phyloP scores from a whole-genome alignment of 495 filamentous ascomycete species.

The Evernia prunastri region DNA sequence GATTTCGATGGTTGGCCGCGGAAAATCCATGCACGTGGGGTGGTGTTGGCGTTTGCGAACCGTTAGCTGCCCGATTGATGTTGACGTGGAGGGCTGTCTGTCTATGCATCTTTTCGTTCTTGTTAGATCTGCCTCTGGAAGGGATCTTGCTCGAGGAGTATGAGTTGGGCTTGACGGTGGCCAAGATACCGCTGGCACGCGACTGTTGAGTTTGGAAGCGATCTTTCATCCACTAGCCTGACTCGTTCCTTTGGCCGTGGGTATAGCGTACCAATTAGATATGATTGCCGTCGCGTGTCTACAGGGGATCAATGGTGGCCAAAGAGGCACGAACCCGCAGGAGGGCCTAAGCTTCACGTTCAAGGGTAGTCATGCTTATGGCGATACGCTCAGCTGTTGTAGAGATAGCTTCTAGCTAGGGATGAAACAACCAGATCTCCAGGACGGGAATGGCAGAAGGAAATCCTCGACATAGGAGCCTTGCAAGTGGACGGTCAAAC shows the following conservation, averaged over 20 bases:
- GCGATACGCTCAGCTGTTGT: not conserved
- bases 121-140: not conserved
- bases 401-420: not conserved
- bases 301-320: not conserved
- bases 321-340: not conserved
- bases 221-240: not conserved
- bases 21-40: not conserved
- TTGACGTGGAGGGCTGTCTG: not conserved
- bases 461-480: not conserved
- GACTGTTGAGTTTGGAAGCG: not conserved
- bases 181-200: not conserved
- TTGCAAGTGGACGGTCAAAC: not conserved
- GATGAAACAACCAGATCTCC: not conserved
- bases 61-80: not conserved
- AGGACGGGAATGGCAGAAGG: not conserved
- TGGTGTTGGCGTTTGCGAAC: not conserved
- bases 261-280: not conserved
- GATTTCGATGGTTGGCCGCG: not conserved
- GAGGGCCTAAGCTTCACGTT: not conserved
- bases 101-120: not conserved
- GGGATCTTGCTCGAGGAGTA: not conserved
- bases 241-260: not conserved
- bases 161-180: not conserved
- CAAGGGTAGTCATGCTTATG: not conserved
- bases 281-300: not conserved